Evolutionary conservation across 805 yeast species (phyloP).

Genomic region (Scheffersomyces ergatensis): DNA sequence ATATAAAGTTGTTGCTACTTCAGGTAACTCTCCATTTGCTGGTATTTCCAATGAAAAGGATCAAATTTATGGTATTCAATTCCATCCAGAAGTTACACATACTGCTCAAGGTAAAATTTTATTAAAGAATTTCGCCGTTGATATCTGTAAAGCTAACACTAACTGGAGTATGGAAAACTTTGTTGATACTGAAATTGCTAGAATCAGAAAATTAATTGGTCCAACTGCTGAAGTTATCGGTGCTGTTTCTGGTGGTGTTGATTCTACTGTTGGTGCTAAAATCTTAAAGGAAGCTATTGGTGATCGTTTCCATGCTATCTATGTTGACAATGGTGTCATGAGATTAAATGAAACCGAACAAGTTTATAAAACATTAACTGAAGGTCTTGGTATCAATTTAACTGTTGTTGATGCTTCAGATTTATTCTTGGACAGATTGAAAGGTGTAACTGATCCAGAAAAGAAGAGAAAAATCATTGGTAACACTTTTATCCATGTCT

Average conservation of each 20-base stretch:
- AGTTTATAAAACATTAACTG: constrained; percentile 86
- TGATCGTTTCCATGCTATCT: constrained; percentile 96
- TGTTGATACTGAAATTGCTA: constrained; percentile 91
- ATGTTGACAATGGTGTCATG: constrained; percentile 97
- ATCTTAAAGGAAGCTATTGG: constrained; percentile 98
- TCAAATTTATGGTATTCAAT: constrained; percentile 90
- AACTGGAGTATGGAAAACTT: constrained; percentile 99
- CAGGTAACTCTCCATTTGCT: constrained; percentile 93
- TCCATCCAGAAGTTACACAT: constrained; percentile 99
- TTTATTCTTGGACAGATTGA: constrained; percentile 78
- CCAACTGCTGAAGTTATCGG: constrained; percentile 99
- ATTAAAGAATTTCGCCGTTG: constrained; percentile 89
- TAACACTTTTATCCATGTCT: constrained; percentile 94
- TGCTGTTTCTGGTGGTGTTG: constrained; percentile 99
- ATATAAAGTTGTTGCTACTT: constrained; percentile 83
- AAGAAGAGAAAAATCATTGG: constrained; percentile 98
- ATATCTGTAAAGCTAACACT: constrained; percentile 80
- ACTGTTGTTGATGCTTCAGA: constrained; percentile 94
- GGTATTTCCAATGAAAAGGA: constrained; percentile 79
- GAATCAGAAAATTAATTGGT: constrained; percentile 89
- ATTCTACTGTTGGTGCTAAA: constrained; percentile 98
- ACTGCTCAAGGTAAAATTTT: constrained; percentile 85
- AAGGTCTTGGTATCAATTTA: constrained; percentile 91
- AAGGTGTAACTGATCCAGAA: constrained; percentile 97
- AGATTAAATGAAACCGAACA: constrained; percentile 87